Evolutionary conservation across 352 stramenopile species (phyloP).

Genomic region (Pythium rhizo-oryzae): DNA sequence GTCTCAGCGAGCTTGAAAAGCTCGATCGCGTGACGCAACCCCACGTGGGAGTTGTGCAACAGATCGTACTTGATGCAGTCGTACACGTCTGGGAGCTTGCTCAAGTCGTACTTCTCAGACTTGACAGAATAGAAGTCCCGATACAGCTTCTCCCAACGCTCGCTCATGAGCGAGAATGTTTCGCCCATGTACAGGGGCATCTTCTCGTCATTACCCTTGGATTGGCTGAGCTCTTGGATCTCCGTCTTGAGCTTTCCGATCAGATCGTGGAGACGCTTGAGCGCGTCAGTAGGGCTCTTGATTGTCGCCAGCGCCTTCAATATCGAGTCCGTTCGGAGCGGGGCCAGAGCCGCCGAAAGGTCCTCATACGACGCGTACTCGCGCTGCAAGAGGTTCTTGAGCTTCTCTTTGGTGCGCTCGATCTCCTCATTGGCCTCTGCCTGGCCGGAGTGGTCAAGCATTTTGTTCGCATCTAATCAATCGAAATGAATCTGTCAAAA

Average conservation of each 20-base stretch:
- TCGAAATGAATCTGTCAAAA: neutral
- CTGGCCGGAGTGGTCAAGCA: slow-evolving; percentile 98
- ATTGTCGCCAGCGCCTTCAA: slow-evolving; percentile 75
- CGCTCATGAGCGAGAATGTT: slow-evolving; percentile 93
- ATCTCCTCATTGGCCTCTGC: slow-evolving; percentile 96
- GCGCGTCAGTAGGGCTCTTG: slow-evolving; percentile 79
- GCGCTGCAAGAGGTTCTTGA: slow-evolving; percentile 92
- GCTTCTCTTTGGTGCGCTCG: slow-evolving; percentile 74
- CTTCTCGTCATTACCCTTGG: slow-evolving; percentile 85
- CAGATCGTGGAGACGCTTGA: slow-evolving; percentile 72
- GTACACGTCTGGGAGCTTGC: slow-evolving; percentile 97
- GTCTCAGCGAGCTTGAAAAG: slow-evolving; percentile 94
- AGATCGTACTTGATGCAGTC: slow-evolving; percentile 99
- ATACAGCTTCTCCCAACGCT: slow-evolving; percentile 94
- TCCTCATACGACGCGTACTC: slow-evolving; percentile 75
- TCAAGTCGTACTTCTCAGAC: slow-evolving; percentile 93
- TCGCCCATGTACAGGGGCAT: slow-evolving; percentile 95
- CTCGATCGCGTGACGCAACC: slow-evolving; percentile 88
- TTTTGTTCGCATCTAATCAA: slow-evolving; percentile 89
- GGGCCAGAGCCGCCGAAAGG: slow-evolving; percentile 63
- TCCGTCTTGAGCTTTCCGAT: slow-evolving; percentile 77
- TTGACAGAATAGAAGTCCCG: slow-evolving; percentile 95
- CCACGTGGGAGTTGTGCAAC: slow-evolving; percentile 96
- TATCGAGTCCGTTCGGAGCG: slow-evolving; percentile 78
- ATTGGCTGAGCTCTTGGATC: slow-evolving; percentile 70